Evolutionary conservation across 441 rosid genomes (phyloP).

Genomic region (Corymbia calophylla): DNA sequence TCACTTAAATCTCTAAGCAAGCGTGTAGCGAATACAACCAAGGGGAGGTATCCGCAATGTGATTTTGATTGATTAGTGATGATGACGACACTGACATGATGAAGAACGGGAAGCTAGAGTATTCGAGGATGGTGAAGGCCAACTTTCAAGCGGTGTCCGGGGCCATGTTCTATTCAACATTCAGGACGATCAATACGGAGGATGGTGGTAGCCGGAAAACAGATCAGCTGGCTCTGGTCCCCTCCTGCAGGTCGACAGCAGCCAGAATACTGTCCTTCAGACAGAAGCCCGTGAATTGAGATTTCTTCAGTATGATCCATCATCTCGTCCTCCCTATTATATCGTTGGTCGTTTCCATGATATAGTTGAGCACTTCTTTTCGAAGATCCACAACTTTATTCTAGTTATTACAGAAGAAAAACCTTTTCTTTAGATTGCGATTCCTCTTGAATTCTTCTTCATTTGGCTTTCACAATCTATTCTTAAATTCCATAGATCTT

Average conservation of each 20-base stretch:
- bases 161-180: not conserved
- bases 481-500: not conserved
- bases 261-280: not conserved
- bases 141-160: not conserved
- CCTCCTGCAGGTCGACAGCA: not conserved
- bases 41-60: not conserved
- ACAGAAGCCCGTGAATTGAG: not conserved
- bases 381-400: not conserved
- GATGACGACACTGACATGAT: not conserved
- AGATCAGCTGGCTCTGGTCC: not conserved
- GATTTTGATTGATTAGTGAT: not conserved
- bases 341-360: not conserved
- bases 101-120: not conserved
- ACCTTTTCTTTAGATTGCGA: not conserved
- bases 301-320: not conserved
- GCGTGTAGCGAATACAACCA: not conserved
- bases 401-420: not conserved
- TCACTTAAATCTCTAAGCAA: not conserved
- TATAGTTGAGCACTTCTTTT: not conserved
- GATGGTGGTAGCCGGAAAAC: not conserved
- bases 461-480: not conserved
- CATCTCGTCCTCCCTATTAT: not conserved
- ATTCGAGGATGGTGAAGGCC: not conserved
- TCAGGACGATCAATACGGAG: not conserved
- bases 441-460: not conserved